Conservation (phyloP, 2,329 filamentous ascomycete species). For the Cylindrodendrum hubeiense region DNA sequence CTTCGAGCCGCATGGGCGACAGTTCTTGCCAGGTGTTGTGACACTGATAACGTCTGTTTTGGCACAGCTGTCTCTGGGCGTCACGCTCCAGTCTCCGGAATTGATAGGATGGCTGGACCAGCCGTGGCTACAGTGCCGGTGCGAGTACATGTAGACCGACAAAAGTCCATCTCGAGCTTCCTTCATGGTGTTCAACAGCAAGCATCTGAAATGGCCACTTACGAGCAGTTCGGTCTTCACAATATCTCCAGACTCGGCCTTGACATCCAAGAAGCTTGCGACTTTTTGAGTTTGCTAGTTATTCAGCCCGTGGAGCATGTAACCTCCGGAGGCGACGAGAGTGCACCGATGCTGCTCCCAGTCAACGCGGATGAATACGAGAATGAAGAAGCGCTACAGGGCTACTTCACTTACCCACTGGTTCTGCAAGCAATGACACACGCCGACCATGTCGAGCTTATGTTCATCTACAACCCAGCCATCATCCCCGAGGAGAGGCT, state of each 20-base stretch:
- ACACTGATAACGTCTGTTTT: slow-evolving; percentile 7
- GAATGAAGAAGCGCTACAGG: slow-evolving; percentile 6
- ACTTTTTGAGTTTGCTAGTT: slow-evolving; percentile 8
- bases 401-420: slow-evolving; percentile 42
- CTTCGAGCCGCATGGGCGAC: slow-evolving; percentile 15
- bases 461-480: not conserved
- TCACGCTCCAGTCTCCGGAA: slow-evolving; percentile 4
- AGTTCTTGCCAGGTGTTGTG: slow-evolving; percentile 3
- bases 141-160: not conserved
- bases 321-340: not conserved
- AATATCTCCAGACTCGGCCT: slow-evolving; percentile 5
- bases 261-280: slow-evolving; percentile 1
- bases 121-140: slow-evolving; percentile 8
- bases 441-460: slow-evolving; percentile 4
- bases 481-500: slow-evolving; percentile 26
- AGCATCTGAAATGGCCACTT: slow-evolving; percentile 7
- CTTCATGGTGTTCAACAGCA: slow-evolving; percentile 3
- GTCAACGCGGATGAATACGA: slow-evolving; percentile 12
- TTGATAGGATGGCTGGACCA: slow-evolving; percentile 15
- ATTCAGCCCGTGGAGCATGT: slow-evolving; percentile 9
- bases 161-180: not conserved
- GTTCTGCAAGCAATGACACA: slow-evolving; percentile 23
- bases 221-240: slow-evolving; percentile 13
- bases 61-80: slow-evolving; percentile 12
- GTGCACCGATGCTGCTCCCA: not conserved